phyloP scores from a whole-genome alignment of 345 rosid genomes.

The Eucalyptus decipiens region DNA sequence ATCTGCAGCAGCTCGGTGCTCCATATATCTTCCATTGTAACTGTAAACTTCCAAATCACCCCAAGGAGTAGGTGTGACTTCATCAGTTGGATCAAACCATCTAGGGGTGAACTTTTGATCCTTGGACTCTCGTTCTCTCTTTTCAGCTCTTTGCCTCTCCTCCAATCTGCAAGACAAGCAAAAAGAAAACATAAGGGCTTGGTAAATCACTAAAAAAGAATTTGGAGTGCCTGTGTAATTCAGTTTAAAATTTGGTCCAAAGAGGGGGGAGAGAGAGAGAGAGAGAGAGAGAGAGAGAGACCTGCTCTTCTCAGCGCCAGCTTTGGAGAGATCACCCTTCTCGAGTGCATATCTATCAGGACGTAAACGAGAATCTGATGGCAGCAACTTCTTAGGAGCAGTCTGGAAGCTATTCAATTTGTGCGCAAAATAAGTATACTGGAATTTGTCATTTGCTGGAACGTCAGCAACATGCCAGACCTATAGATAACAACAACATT shows the following conservation, averaged over 20 bases:
- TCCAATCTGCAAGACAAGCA: constrained; percentile 37
- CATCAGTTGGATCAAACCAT: constrained; percentile 66
- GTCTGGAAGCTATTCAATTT: constrained; percentile 24
- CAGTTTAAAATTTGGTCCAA: neutral
- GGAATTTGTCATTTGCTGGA: constrained; percentile 17
- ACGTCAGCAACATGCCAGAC: constrained; percentile 14
- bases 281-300: neutral
- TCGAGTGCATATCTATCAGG: constrained; percentile 27
- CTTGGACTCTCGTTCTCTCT: constrained; percentile 48
- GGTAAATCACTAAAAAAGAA: neutral
- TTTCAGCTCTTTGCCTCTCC: constrained; percentile 72
- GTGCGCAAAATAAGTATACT: constrained; percentile 20
- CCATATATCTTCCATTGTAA: constrained; percentile 52
- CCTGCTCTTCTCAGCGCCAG: constrained; percentile 24
- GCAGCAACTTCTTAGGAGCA: constrained; percentile 14
- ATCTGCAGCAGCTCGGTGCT: constrained; percentile 32
- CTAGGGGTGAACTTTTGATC: constrained; percentile 45
- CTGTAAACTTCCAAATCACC: constrained; percentile 59
- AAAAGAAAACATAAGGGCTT: neutral
- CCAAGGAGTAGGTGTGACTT: constrained; percentile 56
- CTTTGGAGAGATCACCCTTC: constrained; percentile 15
- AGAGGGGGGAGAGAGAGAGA: neutral
- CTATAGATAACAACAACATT: neutral
- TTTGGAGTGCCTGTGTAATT: neutral
- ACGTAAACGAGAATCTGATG: constrained; percentile 24